These are phyloP conservation scores for Lagenidium giganteum DNA, from an alignment of 352 stramenopile genomes.

Conservation along the genomic window DNA sequence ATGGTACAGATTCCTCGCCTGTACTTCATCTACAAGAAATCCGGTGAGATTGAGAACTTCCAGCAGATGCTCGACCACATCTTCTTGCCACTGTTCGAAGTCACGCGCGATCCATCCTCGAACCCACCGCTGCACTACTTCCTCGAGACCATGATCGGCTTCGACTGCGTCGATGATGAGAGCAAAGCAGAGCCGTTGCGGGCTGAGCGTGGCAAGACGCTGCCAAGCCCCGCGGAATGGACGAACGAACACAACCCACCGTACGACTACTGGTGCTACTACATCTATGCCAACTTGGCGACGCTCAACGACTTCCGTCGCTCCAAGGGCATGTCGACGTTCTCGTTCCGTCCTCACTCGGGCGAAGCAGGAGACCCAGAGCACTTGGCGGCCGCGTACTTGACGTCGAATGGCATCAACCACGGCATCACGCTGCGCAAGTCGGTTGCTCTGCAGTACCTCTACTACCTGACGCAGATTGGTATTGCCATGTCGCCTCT, in stretches of 20 bases:
- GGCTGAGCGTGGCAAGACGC: constrained; percentile 64
- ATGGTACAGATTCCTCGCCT: constrained; percentile 97
- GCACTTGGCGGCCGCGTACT: constrained; percentile 90
- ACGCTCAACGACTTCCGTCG: constrained; percentile 93
- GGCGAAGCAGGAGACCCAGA: constrained; percentile 97
- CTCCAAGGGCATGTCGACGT: constrained; percentile 85
- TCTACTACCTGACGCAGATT: constrained; percentile 99
- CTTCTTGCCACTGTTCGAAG: constrained; percentile 97
- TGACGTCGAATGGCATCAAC: constrained; percentile 95
- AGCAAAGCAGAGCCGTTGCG: constrained; percentile 89
- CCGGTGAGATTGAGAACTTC: constrained; percentile 91
- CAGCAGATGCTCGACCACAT: constrained; percentile 98
- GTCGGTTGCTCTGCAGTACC: constrained; percentile 95
- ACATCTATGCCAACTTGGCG: constrained; percentile 96
- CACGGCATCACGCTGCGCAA: constrained; percentile 98
- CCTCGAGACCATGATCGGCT: constrained; percentile 93
- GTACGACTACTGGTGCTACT: constrained; percentile 97
- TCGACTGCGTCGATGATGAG: constrained; percentile 99
- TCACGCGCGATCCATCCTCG: constrained; percentile 93
- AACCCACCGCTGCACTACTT: constrained; percentile 92
- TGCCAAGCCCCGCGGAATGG: constrained; percentile 84
- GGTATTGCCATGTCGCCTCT: constrained; percentile 92
- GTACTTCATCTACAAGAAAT: constrained; percentile 96
- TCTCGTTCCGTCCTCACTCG: constrained; percentile 97
- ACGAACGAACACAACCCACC: constrained; percentile 88